Conservation (phyloP, 352 stramenopile species). For the Pythium plurisporium region DNA sequence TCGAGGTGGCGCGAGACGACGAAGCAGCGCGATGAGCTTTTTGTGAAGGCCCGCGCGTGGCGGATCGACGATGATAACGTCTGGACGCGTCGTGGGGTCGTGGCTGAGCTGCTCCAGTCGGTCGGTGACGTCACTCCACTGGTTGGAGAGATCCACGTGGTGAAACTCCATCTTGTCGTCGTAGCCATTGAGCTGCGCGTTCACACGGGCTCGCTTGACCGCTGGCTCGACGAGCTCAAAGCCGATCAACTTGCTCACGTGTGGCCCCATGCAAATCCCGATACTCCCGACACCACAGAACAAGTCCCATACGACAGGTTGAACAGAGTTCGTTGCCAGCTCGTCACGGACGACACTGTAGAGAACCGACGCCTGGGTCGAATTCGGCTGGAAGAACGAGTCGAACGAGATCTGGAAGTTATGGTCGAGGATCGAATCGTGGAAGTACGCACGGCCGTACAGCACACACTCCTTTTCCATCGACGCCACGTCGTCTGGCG, state of each 20-base stretch:
- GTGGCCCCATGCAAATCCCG: constrained; percentile 59
- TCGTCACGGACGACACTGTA: constrained; percentile 52
- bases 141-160: constrained; percentile 51
- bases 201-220: constrained; percentile 45
- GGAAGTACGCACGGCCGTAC: constrained; percentile 37
- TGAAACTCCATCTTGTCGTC: constrained; percentile 60
- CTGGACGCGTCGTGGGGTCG: constrained; percentile 21
- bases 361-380: constrained; percentile 43
- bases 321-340: constrained; percentile 5
- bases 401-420: constrained; percentile 63
- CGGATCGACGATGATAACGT: constrained; percentile 74
- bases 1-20: constrained; percentile 31
- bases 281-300: constrained; percentile 82
- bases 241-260: constrained; percentile 45
- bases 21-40: constrained; percentile 59
- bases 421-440: constrained; percentile 59
- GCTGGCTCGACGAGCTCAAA: constrained; percentile 66
- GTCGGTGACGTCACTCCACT: constrained; percentile 37
- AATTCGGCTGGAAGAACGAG: constrained; percentile 82
- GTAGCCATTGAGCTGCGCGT: constrained; percentile 62
- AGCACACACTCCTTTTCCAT: constrained; percentile 31
- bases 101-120: constrained; percentile 22
- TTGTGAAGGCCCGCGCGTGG: constrained; percentile 63
- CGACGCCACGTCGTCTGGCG: neutral
- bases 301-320: constrained; percentile 73